Evolutionary conservation across 805 yeast species (phyloP), one percentile per base, ranked within the genome.

Genomic region (Starmerella asiatica): DNA sequence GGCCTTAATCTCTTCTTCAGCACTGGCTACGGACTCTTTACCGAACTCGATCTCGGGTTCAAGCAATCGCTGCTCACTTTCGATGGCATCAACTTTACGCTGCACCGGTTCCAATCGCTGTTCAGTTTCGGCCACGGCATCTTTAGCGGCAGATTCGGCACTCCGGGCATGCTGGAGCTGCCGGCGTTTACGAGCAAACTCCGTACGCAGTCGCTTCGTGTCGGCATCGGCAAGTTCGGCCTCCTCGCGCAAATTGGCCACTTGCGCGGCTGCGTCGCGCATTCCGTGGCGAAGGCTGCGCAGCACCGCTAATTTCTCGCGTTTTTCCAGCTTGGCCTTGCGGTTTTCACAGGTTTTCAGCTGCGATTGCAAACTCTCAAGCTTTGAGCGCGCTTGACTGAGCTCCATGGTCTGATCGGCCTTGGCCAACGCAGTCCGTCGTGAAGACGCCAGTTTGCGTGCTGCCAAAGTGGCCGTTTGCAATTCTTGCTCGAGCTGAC

Each of bases 361-460:
- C 41, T 42, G 43, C 1, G 27, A 26, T 3, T 36, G 16, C 28
- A 47, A 27, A 1, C 12, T 17, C 8, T 20, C 38, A 5, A 38
- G 32, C 18, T 33, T 62, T 42, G 75, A 80, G 35, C 79, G 79
- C 55, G 84, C 91, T 5, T 19, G 27, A 9, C 34, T 21, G 4
- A 64, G 64, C 49, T 78, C 67, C 55, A 84, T 93, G 11, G 38
- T 40, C 28, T 37, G 32, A 19, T 49, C 48, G 2, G 38, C 37
- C 44, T 74, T 83, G 48, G 73, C 75, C 51, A 83, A 50, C 77
- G 86, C 55, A 71, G 79, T 36, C 81, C 67, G 55, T 83, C 97
- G 28, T 76, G 71, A 48, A 72, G 78, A 32, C 76, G 65, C 29
- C 76, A 70, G 56, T 86, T 71, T 58, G 3, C 77, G 70, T 0